Evolutionary conservation across 805 yeast species (phyloP), one percentile per base, ranked within the genome.

Genomic region (Ascoidea tarda): DNA sequence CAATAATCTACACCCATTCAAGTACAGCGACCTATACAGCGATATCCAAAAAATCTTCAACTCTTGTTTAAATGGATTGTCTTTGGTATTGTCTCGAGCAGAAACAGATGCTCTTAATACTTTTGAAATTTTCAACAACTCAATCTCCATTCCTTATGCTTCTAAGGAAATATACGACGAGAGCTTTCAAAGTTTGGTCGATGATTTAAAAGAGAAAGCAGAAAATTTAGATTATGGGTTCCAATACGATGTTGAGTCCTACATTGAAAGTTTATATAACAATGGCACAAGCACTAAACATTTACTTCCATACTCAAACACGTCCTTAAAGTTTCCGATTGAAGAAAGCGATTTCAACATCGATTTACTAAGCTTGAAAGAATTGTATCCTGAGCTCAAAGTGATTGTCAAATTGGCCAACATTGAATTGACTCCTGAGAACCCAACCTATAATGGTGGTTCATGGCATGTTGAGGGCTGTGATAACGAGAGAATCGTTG

Each of bases 401-500:
- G 73, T 71, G 1, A 68, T 71, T 48, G 68, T 64, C 6, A 71
- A 71, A 53, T 46, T 71, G 56, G 73, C 74, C 28, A 68, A 66
- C 53, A 71, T 71, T 49, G 68, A 67, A 51, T 59, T 71, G 50
- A 68, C 72, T 1, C 74, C 75, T 0, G 72, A 70, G 47, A 65
- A 64, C 33, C 71, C 74, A 1, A 21, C 28, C 28, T 71, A 71
- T 51, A 52, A 57, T 2, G 75, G 75, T 2, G 74, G 75, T 1
- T 55, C 69, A 2, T 71, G 75, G 75, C 75, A 71, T 52, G 65
- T 71, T 1, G 74, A 71, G 57, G 76, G 75, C 0, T 62, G 70
- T 6, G 63, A 64, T 32, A 68, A 67, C 54, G 76, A 71, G 55
- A 68, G 68, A 53, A 71, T 71, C 47, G 67, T 71, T 6, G 75